A percentile compares a stretch with the other conserved stretches of the same genome.
These are phyloP conservation scores for Coemansia sp. DNA, from an alignment of 192 early-diverging fungal species.

Conservation along the genomic window DNA sequence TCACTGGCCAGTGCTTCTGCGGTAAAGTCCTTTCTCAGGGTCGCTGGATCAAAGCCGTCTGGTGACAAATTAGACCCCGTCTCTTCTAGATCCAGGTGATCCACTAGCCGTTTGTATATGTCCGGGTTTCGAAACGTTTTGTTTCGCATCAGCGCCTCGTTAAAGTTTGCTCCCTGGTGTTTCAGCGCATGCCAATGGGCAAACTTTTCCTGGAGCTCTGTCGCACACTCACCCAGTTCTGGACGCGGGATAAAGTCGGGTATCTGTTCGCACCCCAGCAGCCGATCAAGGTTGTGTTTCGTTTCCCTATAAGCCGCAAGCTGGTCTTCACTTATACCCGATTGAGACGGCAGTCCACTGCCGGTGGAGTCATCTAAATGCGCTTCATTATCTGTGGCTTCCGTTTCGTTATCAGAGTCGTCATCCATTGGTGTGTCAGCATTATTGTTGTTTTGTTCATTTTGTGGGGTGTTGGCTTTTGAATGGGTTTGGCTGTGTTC, in stretches of 20 bases:
- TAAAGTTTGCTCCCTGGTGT: constrained; percentile 72
- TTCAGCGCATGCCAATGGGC: constrained; percentile 69
- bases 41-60: constrained; percentile 65
- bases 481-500: constrained; percentile 4
- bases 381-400: background rate
- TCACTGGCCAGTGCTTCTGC: too few relatives aligned
- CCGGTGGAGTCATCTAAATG: background rate
- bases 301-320: constrained; percentile 16
- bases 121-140: constrained; percentile 91
- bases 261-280: constrained; percentile 43
- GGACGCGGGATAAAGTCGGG: constrained; percentile 8
- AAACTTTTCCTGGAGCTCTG: constrained; percentile 73
- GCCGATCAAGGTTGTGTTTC: constrained; percentile 21
- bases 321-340: constrained; percentile 2
- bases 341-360: background rate
- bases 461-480: background rate
- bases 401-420: background rate
- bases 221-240: constrained; percentile 54
- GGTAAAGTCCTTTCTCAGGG: constrained; percentile 38
- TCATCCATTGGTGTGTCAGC: background rate
- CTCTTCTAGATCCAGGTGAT: constrained; percentile 80
- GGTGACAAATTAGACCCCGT: constrained; percentile 74
- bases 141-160: constrained; percentile 75
- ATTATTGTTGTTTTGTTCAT: background rate
- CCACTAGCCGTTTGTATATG: constrained; percentile 85